Evolutionary conservation across 2,329 filamentous ascomycete genomes (phyloP).

Genomic region (Plenodomus tracheiphilus): DNA sequence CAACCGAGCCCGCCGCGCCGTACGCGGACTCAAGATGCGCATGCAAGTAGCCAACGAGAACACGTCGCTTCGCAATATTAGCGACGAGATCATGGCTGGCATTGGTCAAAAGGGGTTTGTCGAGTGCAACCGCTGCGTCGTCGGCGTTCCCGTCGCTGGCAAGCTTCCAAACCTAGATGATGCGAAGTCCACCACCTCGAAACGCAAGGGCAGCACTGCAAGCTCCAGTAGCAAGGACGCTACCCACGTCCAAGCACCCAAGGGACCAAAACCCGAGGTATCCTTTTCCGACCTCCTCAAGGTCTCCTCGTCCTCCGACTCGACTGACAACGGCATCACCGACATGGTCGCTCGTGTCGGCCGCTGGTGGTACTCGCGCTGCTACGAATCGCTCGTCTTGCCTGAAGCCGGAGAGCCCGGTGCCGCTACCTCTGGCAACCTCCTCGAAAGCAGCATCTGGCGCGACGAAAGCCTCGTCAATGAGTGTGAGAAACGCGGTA

Average conservation of each 20-base stretch:
- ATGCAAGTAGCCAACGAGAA: conserved; percentile 65
- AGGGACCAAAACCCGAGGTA: conserved; percentile 33
- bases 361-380: conserved; percentile 94
- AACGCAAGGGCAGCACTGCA: conserved; percentile 35
- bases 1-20: conserved; percentile 66
- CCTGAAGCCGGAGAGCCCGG: conserved; percentile 38
- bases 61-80: conserved; percentile 60
- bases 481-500: conserved; percentile 85
- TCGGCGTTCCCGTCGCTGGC: conserved; percentile 72
- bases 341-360: conserved; percentile 91
- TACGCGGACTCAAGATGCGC: conserved; percentile 72
- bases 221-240: conserved; percentile 26
- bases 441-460: conserved; percentile 71
- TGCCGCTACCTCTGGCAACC: conserved; percentile 36
- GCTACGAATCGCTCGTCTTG: conserved; percentile 74
- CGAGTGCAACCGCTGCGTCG: conserved; percentile 73
- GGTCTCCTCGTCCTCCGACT: conserved; percentile 36
- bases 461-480: conserved; percentile 71
- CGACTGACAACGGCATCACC: conserved; percentile 79
- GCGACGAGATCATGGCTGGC: conserved; percentile 63
- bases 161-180: conserved; percentile 44
- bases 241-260: conserved; percentile 12
- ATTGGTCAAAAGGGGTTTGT: conserved; percentile 71
- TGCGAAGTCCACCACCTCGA: conserved; percentile 19
- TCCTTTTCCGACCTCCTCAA: conserved; percentile 45